These are phyloP conservation scores for Cercospora janseana DNA, from an alignment of 2,329 filamentous ascomycete genomes.

Conservation along the genomic window DNA sequence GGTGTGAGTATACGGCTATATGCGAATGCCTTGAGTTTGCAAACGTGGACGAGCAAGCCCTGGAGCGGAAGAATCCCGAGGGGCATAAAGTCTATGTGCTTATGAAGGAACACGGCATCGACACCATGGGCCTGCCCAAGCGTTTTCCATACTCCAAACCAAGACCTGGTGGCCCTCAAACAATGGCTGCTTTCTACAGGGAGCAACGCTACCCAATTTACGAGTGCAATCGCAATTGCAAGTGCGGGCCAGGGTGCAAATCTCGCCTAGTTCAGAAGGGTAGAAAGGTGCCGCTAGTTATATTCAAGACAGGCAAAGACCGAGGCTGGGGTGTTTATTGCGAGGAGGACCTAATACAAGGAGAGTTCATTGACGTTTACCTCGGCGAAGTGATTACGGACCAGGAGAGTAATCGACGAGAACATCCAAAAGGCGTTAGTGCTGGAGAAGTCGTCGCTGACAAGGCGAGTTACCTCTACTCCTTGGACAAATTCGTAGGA, in stretches of 20 bases:
- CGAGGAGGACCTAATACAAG: conserved; percentile 61
- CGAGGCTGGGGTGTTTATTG: conserved; percentile 77
- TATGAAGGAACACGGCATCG: conserved; percentile 25
- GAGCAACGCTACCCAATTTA: conserved; percentile 59
- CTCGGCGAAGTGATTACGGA: conserved; percentile 59
- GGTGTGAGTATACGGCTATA: conserved; percentile 61
- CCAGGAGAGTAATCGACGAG: conserved; percentile 62
- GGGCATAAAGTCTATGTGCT: conserved; percentile 20
- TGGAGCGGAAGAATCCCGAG: conserved; percentile 31
- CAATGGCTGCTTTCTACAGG: conserved; percentile 42
- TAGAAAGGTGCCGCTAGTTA: conserved; percentile 66
- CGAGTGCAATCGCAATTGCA: conserved; percentile 73
- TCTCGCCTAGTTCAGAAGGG: conserved; percentile 77
- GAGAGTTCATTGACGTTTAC: conserved; percentile 79
- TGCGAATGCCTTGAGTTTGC: conserved; percentile 70
- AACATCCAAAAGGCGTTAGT: conserved; percentile 40
- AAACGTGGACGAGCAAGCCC: conserved; percentile 45
- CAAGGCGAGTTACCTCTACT: conserved; percentile 79
- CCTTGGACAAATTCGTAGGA: conserved; percentile 69
- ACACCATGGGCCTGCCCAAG: conserved; percentile 44
- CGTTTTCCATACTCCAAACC: conserved; percentile 62
- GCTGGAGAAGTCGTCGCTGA: conserved; percentile 51
- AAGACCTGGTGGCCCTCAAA: conserved; percentile 28
- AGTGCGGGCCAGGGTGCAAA: conserved; percentile 63
- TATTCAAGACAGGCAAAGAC: conserved; percentile 67